Percentiles rank a stretch among this genome's conserved stretches.
phyloP scores from a whole-genome alignment of 2,329 filamentous ascomycete genomes.

The Verticillium nubilum region DNA sequence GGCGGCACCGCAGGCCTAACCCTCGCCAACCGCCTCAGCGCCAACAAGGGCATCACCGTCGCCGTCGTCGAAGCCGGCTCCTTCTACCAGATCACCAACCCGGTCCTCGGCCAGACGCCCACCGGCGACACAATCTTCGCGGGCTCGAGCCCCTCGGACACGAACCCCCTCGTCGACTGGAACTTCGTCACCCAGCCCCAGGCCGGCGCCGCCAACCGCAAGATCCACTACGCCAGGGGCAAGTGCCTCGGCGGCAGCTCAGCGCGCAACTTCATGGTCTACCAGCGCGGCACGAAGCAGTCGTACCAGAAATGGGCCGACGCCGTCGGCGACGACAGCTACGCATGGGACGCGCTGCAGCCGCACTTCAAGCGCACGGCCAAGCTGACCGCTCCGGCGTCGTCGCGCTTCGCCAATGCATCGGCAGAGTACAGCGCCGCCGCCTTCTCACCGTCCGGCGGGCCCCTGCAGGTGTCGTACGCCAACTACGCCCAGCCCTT shows the following conservation, averaged over 20 bases:
- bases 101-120: background rate
- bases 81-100: constrained; percentile 24
- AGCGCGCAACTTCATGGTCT: constrained; percentile 21
- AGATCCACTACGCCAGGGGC: constrained; percentile 29
- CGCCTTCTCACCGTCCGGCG: constrained; percentile 17
- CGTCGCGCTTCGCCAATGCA: constrained; percentile 14
- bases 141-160: constrained; percentile 11
- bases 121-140: constrained; percentile 15
- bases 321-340: constrained; percentile 21
- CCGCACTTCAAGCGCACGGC: constrained; percentile 24
- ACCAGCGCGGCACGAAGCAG: constrained; percentile 17
- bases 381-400: constrained; percentile 23
- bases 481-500: constrained; percentile 18
- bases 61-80: constrained; percentile 32
- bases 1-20: constrained; percentile 31
- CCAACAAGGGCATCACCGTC: constrained; percentile 23
- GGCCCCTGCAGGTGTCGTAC: constrained; percentile 20
- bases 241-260: constrained; percentile 24
- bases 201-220: constrained; percentile 16
- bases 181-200: constrained; percentile 19
- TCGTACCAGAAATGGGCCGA: constrained; percentile 24
- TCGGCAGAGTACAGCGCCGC: constrained; percentile 18
- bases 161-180: constrained; percentile 21
- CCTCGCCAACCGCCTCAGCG: constrained; percentile 24
- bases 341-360: constrained; percentile 21